Evolutionary conservation across 495 filamentous ascomycete genomes (phyloP), one percentile per base, ranked within the genome.

Genomic region (Friedmanniomyces endolithicus): DNA sequence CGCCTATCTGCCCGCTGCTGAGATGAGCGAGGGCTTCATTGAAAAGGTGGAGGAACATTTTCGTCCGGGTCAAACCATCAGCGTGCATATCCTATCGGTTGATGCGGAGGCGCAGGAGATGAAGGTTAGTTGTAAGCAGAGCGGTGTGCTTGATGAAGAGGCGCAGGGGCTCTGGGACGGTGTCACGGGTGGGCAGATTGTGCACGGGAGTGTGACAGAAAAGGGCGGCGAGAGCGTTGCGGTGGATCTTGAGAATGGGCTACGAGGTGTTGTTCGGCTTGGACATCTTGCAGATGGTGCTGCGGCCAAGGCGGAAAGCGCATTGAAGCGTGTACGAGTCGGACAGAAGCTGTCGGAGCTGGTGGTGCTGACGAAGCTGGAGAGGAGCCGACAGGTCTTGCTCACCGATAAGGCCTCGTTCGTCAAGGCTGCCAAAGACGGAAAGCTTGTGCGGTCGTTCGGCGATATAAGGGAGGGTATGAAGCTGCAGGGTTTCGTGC

Each of bases 21-120:
- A 98, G 65, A 97, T 98, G 94, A 95, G 90, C 66, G 94, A 96
- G 64, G 86, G 89, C 14, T 96, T 82, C 67, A 95, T 98, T 60
- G 78, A 85, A 62, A 85, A 95, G 63, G 88, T 90, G 7, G 79
- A 76, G 41, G 79, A 92, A 62, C 90, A 98, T 65, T 98, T 98
- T 70, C 79, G 83, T 31, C 70, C 79, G 8, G 92, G 94, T 1
- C 92, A 98, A 65, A 88, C 92, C 17, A 83, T 98, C 57, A 94
- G 78, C 68, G 85, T 95, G 31, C 83, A 86, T 60, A 81, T 92
- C 20, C 60, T 92, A 40, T 85, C 82, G 57, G 82, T 96, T 34
- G 84, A 95, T 68, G 68, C 78, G 0, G 75, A 82, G 47, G 76
- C 77, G 37, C 72, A 74, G 55, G 82, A 83, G 60, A 79, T 98